Evolutionary conservation across 495 filamentous ascomycete species (phyloP).

Genomic region (Terfezia boudieri): DNA sequence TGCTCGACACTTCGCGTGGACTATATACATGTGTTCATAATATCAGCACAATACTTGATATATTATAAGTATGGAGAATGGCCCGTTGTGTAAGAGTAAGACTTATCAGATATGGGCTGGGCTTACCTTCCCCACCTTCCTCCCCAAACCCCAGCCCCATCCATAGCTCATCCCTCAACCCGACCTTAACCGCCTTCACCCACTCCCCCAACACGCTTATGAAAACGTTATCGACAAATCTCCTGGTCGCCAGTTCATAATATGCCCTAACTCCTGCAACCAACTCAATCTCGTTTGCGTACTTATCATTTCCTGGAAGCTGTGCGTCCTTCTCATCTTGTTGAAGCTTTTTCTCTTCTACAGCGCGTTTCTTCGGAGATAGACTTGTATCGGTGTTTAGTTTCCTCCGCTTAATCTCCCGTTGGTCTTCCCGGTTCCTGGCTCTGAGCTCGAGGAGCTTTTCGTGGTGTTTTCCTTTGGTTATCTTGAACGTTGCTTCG

Average conservation of each 20-base stretch:
- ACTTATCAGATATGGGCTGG: neutral
- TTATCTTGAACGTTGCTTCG: slow-evolving; percentile 8
- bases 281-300: slow-evolving; percentile 11
- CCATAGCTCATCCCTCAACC: slow-evolving; percentile 1
- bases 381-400: neutral
- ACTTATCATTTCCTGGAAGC: slow-evolving; percentile 1
- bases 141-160: slow-evolving; percentile 6
- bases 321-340: neutral
- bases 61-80: neutral
- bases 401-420: neutral
- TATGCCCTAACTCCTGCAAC: slow-evolving; percentile 12
- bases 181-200: slow-evolving; percentile 3
- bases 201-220: slow-evolving; percentile 12
- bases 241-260: slow-evolving; percentile 12
- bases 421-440: slow-evolving; percentile 12
- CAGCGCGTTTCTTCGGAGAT: slow-evolving; percentile 3
- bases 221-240: slow-evolving; percentile 17
- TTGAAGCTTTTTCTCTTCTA: neutral
- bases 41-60: neutral
- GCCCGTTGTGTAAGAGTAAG: neutral
- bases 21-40: slow-evolving; percentile 1
- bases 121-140: slow-evolving; percentile 6
- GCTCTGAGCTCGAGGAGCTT: slow-evolving; percentile 3
- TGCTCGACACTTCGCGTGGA: slow-evolving; percentile 6
- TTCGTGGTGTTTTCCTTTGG: slow-evolving; percentile 5